phyloP scores from a whole-genome alignment of 495 filamentous ascomycete species.

The Monascus purpureus region DNA sequence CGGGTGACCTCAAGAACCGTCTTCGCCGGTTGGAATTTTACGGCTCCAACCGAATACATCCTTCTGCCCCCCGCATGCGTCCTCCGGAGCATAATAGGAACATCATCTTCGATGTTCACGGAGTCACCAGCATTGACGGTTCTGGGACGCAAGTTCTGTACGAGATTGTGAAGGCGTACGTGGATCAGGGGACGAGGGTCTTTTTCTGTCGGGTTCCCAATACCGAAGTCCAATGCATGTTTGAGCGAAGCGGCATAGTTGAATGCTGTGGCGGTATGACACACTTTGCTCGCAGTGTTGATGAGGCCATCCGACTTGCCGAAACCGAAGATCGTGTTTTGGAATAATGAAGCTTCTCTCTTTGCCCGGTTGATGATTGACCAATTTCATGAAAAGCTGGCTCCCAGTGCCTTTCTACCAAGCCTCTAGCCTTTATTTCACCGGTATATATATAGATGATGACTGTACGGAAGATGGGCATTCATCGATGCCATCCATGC shows the following conservation, averaged over 20 bases:
- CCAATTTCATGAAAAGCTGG: too few species aligned
- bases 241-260: constrained; percentile 71
- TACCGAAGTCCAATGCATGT: constrained; percentile 53
- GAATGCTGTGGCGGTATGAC: constrained; percentile 57
- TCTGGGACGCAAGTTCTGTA: constrained; percentile 80
- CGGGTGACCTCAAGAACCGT: constrained; percentile 76
- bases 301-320: constrained; percentile 67
- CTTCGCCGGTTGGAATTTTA: constrained; percentile 77
- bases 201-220: constrained; percentile 77
- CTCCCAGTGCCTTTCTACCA: too few species aligned
- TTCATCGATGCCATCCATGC: too few species aligned
- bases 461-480: too few species aligned
- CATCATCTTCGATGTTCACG: constrained; percentile 93
- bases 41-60: constrained; percentile 70
- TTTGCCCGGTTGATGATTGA: too few species aligned
- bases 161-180: constrained; percentile 75
- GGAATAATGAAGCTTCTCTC: constrained; percentile 1
- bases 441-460: too few species aligned
- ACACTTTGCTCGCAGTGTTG: constrained; percentile 71
- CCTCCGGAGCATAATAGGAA: constrained; percentile 64
- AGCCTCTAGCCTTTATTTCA: too few species aligned
- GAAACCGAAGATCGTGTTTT: constrained; percentile 42
- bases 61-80: constrained; percentile 66
- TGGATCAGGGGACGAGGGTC: constrained; percentile 56
- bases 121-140: constrained; percentile 83